Base-by-base conservation (phyloP, 176 grass and related monocot genomes). In the Typha latifolia region DNA sequence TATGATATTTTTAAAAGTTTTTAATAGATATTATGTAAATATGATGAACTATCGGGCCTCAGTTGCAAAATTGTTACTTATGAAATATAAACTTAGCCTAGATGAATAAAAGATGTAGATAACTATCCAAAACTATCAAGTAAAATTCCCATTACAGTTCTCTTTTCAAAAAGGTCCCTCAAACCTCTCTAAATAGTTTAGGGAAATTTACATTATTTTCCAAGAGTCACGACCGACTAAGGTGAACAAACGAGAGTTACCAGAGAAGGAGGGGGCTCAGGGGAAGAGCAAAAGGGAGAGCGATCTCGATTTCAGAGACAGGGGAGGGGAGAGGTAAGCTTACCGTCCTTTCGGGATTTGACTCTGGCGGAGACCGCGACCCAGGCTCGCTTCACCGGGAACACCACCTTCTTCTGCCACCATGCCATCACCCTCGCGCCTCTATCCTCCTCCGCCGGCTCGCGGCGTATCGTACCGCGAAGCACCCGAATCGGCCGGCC, bases 351-450 rank as follows among this genome's bases (percentile, higher is more conserved):
- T 65, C 79, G 81, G 2, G 64, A 59, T 62, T 67, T 71, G 15
- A 82, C 76, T 70, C 81, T 84, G 34, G 69, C 66, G 47, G 87
- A 84, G 87, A 96, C 74, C 66, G 81, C 79, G 73, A 73, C 81
- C 64, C 74, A 84, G 5, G 82, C 84, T 61, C 87, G 87, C 72
- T 81, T 80, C 69, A 83, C 75, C 59, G 87, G 67, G 66, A 77
- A 78, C 50, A 96, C 81, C 65, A 96, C 66, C 82, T 90, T 96
- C 76, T 85, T 78, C 63, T 76, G 76, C 91, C 91, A 96, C 84
- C 86, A 96, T 0, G 79, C 73, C 87, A 87, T 90, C 51, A 75
- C 57, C 14, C 27, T 34, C 66, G 85, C 84, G 81, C 77, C 22
- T 76, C 32, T 26, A 84, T 78, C 81, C 81, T 88, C 77, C 37